phyloP scores from a whole-genome alignment of 73 alveolate species.

The Paramecium caudatum region DNA sequence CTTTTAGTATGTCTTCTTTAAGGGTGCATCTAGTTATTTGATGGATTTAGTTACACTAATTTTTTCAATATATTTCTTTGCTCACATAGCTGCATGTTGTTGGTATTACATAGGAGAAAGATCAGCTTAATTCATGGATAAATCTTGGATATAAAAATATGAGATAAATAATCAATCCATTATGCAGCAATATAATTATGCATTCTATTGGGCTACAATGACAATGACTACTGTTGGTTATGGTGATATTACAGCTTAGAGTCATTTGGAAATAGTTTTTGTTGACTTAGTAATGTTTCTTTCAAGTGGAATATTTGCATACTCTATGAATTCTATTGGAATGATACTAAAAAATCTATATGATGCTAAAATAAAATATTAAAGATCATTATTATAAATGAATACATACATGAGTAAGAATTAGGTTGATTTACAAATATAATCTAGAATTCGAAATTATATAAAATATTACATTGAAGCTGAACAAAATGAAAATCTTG shows the following conservation, averaged over 20 bases:
- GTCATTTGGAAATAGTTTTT: conserved; percentile 54
- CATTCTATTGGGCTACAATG: conserved; percentile 68
- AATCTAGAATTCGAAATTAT: conserved; percentile 59
- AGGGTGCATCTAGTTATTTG: neutral
- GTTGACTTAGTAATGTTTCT: conserved; percentile 52
- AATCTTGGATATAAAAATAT: conserved; percentile 13
- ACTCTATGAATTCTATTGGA: conserved; percentile 74
- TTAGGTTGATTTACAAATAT: neutral
- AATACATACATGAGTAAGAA: conserved; percentile 69
- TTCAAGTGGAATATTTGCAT: conserved; percentile 69
- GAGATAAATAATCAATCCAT: neutral
- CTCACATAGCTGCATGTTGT: conserved; percentile 48
- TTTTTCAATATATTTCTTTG: conserved; percentile 5
- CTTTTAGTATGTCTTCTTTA: neutral
- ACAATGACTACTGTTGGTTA: conserved; percentile 77
- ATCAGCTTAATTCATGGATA: neutral
- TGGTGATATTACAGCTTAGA: conserved; percentile 72
- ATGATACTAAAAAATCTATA: conserved; percentile 54
- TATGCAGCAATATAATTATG: neutral
- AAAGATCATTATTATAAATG: neutral
- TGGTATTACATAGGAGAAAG: conserved; percentile 25
- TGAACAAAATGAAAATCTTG: conserved; percentile 23
- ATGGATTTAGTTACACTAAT: conserved; percentile 20
- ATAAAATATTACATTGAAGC: conserved; percentile 42
- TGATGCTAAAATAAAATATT: conserved; percentile 2